Conservation (phyloP, 306 rosid genomes). For the Dryas drummondii region DNA sequence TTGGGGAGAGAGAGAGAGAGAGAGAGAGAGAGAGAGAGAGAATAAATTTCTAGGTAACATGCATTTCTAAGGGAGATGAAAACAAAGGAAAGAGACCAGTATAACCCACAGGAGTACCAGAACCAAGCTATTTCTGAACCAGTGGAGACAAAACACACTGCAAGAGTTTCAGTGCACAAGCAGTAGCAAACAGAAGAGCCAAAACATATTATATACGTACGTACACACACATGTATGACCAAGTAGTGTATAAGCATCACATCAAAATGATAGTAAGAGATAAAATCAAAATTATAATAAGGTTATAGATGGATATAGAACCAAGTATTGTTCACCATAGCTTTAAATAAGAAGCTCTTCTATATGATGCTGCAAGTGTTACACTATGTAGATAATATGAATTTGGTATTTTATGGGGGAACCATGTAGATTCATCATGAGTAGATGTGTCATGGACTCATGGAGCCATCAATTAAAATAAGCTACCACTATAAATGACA, state of each 20-base stretch:
- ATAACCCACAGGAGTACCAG: constrained; percentile 11
- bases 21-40: too few species aligned
- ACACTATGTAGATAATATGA: too few species aligned
- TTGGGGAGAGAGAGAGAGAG: not conserved
- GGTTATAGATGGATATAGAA: too few species aligned
- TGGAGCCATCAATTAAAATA: too few species aligned
- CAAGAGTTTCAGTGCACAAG: constrained; percentile 22
- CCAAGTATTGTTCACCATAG: not conserved
- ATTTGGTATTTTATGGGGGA: too few species aligned
- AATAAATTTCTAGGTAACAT: constrained; percentile 20
- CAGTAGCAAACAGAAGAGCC: constrained; percentile 6
- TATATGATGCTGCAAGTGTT: not conserved
- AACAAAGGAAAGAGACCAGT: not conserved
- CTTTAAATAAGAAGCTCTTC: not conserved
- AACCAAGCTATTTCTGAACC: constrained; percentile 21
- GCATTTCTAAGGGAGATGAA: not conserved
- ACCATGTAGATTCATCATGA: not conserved
- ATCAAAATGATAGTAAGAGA: not conserved
- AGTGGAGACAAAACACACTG: constrained; percentile 22
- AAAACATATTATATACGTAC: constrained; percentile 1
- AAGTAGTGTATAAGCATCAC: not conserved
- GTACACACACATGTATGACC: not conserved
- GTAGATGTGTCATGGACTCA: not conserved
- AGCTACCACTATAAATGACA: not conserved
- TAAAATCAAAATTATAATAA: not conserved